Evolutionary conservation across 768 basidiomycete species (phyloP), one percentile per base, ranked within the genome.

Genomic region (Termitomyces bulborhizus): DNA sequence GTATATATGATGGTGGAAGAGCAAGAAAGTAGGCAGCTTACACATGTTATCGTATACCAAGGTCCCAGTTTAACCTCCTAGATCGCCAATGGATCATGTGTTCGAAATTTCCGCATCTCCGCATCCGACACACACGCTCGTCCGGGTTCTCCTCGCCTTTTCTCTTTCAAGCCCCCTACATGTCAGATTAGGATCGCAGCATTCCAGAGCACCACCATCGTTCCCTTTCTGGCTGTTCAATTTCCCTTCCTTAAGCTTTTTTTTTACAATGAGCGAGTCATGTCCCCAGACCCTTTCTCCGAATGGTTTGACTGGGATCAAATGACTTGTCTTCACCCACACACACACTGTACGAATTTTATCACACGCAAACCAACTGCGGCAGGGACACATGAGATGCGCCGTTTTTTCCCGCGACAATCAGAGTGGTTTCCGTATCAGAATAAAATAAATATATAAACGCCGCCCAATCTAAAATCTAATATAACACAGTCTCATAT

Each of bases 71-170:
- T 57, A 55, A 37, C 52, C 43, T 43, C 49, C 32, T 15, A 37
- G 46, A 53, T 56, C 51, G 54, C 56, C 6, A 52, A 49, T 24
- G 13, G 34, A 51, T 60, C 59, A 60, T 57, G 59, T 57, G 59
- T 56, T 18, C 45, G 34, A 36, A 13, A 36, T 36, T 36, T 36
- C 39, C 47, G 13, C 24, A 55, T 27, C 36, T 36, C 39, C 47
- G 13, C 24, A 55, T 27, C 36, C 41, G 54, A 48, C 44, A 16
- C 50, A 46, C 50, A 51, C 45, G 27, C 50, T 52, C 29, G n/a
- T 18, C 43, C 40, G 51, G 31, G 37, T 36, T 39, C 43, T 40
- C 37, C n/a, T 56, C 34, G 47, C 46, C 34, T 13, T 24, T 27
- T 45, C 16, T 26, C 36, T 29, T 2, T 6, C 21, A 13, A 26